Conservation (phyloP, 331 rosid species). For the Cydonia oblonga region DNA sequence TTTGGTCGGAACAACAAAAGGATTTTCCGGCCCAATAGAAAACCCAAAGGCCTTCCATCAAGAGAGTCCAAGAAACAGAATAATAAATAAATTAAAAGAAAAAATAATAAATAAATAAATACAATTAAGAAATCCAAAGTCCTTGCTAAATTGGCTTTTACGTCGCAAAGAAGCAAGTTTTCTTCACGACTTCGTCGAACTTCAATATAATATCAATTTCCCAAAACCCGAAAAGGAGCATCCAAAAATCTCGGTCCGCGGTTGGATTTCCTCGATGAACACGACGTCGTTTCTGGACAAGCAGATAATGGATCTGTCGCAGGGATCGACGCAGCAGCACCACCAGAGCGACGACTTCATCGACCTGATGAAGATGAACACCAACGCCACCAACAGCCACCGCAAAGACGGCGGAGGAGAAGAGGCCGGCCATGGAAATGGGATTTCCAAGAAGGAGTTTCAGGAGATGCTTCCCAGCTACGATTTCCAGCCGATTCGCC, state of each 20-base stretch:
- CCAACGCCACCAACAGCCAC: background rate
- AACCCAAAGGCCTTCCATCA: background rate
- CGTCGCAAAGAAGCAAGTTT: background rate
- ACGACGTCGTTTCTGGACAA: constrained; percentile 80
- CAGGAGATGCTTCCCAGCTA: constrained; percentile 55
- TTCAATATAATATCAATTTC: background rate
- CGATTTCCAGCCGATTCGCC: constrained; percentile 82
- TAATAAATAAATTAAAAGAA: background rate
- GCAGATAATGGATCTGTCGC: constrained; percentile 81
- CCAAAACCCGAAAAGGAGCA: background rate
- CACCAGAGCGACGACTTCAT: constrained; percentile 37
- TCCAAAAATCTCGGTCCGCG: background rate
- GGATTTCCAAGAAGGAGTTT: constrained; percentile 22
- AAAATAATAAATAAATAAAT: background rate
- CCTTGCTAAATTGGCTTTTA: background rate
- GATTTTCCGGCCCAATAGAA: background rate
- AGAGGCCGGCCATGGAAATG: constrained; percentile 20
- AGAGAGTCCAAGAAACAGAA: background rate
- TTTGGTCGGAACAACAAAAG: background rate
- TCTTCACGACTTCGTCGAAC: background rate
- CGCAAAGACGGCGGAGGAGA: constrained; percentile 6
- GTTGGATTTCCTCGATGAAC: constrained; percentile 35
- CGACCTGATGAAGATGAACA: constrained; percentile 21
- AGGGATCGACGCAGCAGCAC: constrained; percentile 27
- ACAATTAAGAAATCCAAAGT: background rate